A percentile compares a stretch with the other conserved stretches of the same genome.
Conservation (phyloP, 73 alveolate species). For the Urostyla sp. region DNA sequence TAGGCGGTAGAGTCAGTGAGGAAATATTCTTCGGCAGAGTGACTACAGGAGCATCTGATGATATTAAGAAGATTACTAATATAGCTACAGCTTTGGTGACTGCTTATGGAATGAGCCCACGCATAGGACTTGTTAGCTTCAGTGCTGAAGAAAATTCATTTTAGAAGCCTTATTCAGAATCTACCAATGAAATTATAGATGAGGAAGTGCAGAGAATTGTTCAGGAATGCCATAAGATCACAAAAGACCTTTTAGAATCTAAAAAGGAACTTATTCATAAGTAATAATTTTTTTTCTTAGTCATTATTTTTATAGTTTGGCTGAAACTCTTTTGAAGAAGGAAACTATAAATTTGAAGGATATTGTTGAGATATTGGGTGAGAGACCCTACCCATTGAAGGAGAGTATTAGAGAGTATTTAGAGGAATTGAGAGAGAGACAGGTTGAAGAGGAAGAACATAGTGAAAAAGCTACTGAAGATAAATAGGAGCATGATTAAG, state of each 20-base stretch:
- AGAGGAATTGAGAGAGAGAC: constrained; percentile 69
- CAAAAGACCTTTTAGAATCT: constrained; percentile 51
- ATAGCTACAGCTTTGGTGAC: constrained; percentile 74
- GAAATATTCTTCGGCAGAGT: constrained; percentile 71
- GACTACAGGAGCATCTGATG: constrained; percentile 87
- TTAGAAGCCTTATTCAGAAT: constrained; percentile 67
- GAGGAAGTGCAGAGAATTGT: constrained; percentile 65
- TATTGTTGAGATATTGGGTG: constrained; percentile 77
- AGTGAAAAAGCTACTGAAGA: constrained; percentile 33
- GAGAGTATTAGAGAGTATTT: constrained; percentile 79
- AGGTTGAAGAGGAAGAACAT: constrained; percentile 55
- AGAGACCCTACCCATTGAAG: constrained; percentile 83
- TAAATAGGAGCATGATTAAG: not conserved
- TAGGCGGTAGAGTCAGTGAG: constrained; percentile 85
- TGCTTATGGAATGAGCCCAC: constrained; percentile 74
- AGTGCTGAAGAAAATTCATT: constrained; percentile 48
- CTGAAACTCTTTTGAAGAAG: constrained; percentile 55
- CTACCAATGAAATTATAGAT: constrained; percentile 67
- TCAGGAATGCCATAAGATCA: constrained; percentile 42
- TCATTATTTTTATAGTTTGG: not conserved
- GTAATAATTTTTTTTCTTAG: constrained; percentile 34
- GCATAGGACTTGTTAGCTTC: constrained; percentile 64
- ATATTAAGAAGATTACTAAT: constrained; percentile 69
- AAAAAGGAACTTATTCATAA: constrained; percentile 58
- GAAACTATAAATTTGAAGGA: constrained; percentile 78